phyloP scores from a whole-genome alignment of 768 basidiomycete genomes.

The Pluteus cervinus region DNA sequence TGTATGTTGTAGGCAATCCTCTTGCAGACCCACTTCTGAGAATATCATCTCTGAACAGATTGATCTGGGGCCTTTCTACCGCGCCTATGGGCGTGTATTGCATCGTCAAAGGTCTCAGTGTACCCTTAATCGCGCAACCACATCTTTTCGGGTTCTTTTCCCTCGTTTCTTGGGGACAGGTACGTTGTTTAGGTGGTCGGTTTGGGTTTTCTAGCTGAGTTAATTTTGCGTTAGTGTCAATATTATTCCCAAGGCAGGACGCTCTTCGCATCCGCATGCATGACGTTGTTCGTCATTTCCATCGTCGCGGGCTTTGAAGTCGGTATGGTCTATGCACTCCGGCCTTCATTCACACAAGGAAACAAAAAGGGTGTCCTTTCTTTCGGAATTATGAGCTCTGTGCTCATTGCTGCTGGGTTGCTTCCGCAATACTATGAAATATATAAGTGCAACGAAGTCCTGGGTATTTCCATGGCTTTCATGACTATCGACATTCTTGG shows the following conservation, averaged over 20 bases:
- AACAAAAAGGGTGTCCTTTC: conserved; percentile 32
- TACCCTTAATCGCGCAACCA: conserved; percentile 65
- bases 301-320: conserved; percentile 53
- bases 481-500: conserved; percentile 66
- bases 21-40: background rate
- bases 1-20: conserved; percentile 33
- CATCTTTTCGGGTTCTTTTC: conserved; percentile 57
- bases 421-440: conserved; percentile 73
- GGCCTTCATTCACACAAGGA: conserved; percentile 29
- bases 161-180: conserved; percentile 62
- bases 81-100: conserved; percentile 63
- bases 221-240: conserved; percentile 57
- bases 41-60: conserved; percentile 20
- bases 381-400: conserved; percentile 56
- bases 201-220: too few species aligned
- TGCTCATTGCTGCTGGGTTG: conserved; percentile 45
- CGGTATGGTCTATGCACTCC: conserved; percentile 51
- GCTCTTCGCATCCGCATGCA: conserved; percentile 19
- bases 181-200: conserved; percentile 22
- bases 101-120: conserved; percentile 59
- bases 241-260: conserved; percentile 52
- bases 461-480: conserved; percentile 66
- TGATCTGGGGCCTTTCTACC: conserved; percentile 56
- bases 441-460: conserved; percentile 50
- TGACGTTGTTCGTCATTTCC: conserved; percentile 32